Evolutionary conservation across 305 asterid species (phyloP).

Genomic region (Ajuga reptans): DNA sequence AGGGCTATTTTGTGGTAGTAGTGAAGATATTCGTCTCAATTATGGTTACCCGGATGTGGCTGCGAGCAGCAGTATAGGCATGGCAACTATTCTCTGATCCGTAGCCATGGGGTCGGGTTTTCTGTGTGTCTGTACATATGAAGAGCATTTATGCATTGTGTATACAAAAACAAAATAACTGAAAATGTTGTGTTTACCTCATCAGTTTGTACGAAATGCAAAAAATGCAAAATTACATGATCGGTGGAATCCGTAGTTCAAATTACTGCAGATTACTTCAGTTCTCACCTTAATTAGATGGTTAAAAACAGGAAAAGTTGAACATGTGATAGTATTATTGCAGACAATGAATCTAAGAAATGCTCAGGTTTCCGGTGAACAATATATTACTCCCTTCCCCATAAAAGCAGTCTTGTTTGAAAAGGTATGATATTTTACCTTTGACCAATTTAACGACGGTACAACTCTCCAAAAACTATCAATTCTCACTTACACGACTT

Average conservation of each 20-base stretch:
- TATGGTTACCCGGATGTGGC: conserved; percentile 25
- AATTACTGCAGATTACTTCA: conserved; percentile 11
- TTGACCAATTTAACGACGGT: too few species aligned
- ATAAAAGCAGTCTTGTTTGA: too few species aligned
- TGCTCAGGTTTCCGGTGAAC: too few species aligned
- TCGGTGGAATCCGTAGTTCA: conserved; percentile 23
- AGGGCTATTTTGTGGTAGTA: conserved; percentile 29
- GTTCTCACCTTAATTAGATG: not conserved
- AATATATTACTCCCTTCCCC: too few species aligned
- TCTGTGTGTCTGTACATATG: conserved; percentile 2
- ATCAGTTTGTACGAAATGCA: too few species aligned
- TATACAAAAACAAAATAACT: not conserved
- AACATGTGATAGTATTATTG: not conserved
- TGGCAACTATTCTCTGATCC: conserved; percentile 19
- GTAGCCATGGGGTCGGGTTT: not conserved
- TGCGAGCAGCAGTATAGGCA: conserved; percentile 20
- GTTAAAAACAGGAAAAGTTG: not conserved
- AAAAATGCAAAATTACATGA: conserved; percentile 18
- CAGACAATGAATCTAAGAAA: too few species aligned
- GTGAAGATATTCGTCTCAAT: conserved; percentile 29
- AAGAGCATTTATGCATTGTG: not conserved
- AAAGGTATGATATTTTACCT: not conserved
- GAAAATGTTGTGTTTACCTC: not conserved
- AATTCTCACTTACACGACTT: too few species aligned
- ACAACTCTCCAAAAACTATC: too few species aligned